Base-by-base conservation (phyloP, 352 stramenopile genomes). In the Lagenidium giganteum region DNA sequence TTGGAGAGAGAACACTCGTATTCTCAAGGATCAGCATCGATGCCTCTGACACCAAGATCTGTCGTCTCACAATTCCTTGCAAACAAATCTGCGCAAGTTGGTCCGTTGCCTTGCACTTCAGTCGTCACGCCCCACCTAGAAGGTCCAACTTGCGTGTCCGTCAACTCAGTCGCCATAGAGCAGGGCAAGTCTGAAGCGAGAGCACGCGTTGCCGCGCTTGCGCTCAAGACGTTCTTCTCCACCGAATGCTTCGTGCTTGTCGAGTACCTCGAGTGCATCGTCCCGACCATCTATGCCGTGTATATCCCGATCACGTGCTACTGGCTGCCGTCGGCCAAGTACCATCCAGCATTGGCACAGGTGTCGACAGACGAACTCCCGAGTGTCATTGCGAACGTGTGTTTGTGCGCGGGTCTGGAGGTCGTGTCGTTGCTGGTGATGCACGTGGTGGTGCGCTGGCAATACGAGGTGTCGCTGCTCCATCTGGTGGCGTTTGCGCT, bases 401-500 rank as follows among this genome's bases (percentile, higher is more conserved):
- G 43, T 5, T 13, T 22, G 36, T 61, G 54, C 29, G 30, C 43
- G 9, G 5, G 17, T 4, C 33, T 60, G 1, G 30, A 54, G 14
- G 8, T 54, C 3, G 37, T 8, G n/a, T 35, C 44, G 25, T 30
- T 60, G 12, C 13, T 46, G 6, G 20, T 36, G 20, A 36, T 50
- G 21, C 38, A 50, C 25, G 8, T 18, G 14, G 14, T 41, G 12
- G n/a, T 50, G 8, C 23, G 8, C n/a, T 41, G 48, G 3, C 20
- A 23, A 3, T 17, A 50, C n/a, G 36, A 32, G 5, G 12, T 40
- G 7, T 61, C 60, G n/a, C 43, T 46, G 2, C 4, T 66, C 6
- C 49, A 70, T 14, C 62, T 64, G 9, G 22, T 77, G 14, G 61
- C 57, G 26, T 73, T 76, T 20, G 57, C 70, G 13, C 34, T 76